Base-by-base conservation (phyloP, 208 protist species). In the Leishmania braziliensis region DNA sequence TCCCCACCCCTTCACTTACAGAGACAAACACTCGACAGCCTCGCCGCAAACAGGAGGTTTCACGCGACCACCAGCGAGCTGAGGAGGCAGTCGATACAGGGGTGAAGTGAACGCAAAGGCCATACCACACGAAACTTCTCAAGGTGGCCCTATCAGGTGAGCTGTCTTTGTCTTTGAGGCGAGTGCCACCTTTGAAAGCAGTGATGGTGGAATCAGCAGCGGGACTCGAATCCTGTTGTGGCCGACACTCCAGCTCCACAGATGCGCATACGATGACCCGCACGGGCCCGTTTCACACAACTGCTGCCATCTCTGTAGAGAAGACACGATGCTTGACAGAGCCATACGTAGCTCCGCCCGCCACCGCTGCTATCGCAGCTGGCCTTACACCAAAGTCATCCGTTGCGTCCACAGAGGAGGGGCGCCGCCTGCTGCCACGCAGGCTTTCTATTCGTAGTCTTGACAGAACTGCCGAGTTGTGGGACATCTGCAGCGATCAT, bases 401-500 rank as follows among this genome's bases (percentile, higher is more conserved):
- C 18, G 14, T 20, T 5, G 71, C 23, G 33, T 16, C 39, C 36
- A 4, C 33, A 23, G 74, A 77, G 74, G 53, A 77, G 53, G 29
- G n/a, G 53, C 56, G 74, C n/a, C 74, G 56, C 53, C 2, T 10
- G 3, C 56, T 65, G 53, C 56, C 74, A n/a, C 29, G 74, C 26
- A 62, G 33, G 1, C 74, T 77, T 39, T 77, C 74, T 77, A 39
- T 68, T 48, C 36, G 3, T 48, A 66, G 53, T 56, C 74, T 77
- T 4, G 56, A 77, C 53, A 18, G 12, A 9, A 23, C 74, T 48
- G 33, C 53, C 53, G 74, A 60, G 36, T 50, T 20, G 3, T 77
- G 33, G 74, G 74, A 65, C 46, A 23, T 1, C 36, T 39, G 74
- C 20, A 60, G 56, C 36, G 74, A 50, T 65, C 39, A 20, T 26